phyloP scores from a whole-genome alignment of 805 yeast species.

The Maudiozyma turicensis region DNA sequence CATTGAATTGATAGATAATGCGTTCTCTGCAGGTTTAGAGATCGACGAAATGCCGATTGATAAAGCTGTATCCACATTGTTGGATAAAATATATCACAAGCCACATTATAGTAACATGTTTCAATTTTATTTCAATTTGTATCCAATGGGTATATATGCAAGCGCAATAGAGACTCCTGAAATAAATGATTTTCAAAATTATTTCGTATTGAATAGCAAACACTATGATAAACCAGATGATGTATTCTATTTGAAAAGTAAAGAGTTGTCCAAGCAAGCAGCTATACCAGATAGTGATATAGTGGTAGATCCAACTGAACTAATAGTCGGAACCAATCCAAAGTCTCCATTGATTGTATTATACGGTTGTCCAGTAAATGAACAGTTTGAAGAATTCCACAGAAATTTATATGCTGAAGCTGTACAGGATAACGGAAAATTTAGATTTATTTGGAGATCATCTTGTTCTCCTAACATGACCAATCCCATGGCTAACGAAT shows the following conservation, averaged over 20 bases:
- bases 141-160: slow-evolving; percentile 12
- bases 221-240: slow-evolving; percentile 58
- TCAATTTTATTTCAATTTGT: slow-evolving; percentile 8
- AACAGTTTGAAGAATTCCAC: slow-evolving; percentile 47
- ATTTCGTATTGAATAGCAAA: slow-evolving; percentile 19
- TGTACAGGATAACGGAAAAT: slow-evolving; percentile 38
- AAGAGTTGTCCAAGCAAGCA: slow-evolving; percentile 23
- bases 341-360: slow-evolving; percentile 49
- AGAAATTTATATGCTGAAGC: slow-evolving; percentile 51
- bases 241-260: slow-evolving; percentile 67
- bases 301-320: slow-evolving; percentile 41
- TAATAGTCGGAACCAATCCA: slow-evolving; percentile 44
- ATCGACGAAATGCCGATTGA: slow-evolving; percentile 1
- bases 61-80: slow-evolving; percentile 3
- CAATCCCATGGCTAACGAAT: slow-evolving; percentile 4
- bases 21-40: neutral
- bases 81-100: slow-evolving; percentile 4
- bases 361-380: slow-evolving; percentile 55
- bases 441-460: slow-evolving; percentile 71
- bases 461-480: slow-evolving; percentile 24
- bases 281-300: slow-evolving; percentile 10
- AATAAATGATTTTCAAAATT: slow-evolving; percentile 3
- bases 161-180: neutral
- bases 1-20: neutral
- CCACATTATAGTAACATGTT: slow-evolving; percentile 10